phyloP scores from a whole-genome alignment of 2,329 filamentous ascomycete genomes.

The Malbranchea cinnamomea region DNA sequence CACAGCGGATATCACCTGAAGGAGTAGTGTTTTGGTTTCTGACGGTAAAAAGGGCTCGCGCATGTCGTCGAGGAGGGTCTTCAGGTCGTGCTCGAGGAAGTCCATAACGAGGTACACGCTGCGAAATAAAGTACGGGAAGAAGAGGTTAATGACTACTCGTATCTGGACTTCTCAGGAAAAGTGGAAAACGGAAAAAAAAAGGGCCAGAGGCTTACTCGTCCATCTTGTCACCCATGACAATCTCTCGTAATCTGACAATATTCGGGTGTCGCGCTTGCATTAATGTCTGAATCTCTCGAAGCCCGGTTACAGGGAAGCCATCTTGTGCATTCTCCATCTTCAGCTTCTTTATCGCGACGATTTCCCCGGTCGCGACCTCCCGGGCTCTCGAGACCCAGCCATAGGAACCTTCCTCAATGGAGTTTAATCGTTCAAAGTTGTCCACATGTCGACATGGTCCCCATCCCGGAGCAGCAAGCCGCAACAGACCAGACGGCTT shows the following conservation, averaged over 20 bases:
- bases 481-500: slow-evolving; percentile 47
- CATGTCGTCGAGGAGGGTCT: slow-evolving; percentile 87
- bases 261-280: slow-evolving; percentile 65
- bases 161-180: slow-evolving; percentile 24
- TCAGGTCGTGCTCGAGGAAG: slow-evolving; percentile 93
- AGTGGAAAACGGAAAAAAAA: slow-evolving; percentile 2
- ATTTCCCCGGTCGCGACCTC: slow-evolving; percentile 60
- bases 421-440: slow-evolving; percentile 88
- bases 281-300: slow-evolving; percentile 83
- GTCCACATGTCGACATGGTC: slow-evolving; percentile 60
- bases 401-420: slow-evolving; percentile 95
- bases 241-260: slow-evolving; percentile 73
- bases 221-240: slow-evolving; percentile 53
- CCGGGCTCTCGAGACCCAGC: slow-evolving; percentile 75
- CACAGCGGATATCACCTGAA: slow-evolving; percentile 67
- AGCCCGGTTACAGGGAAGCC: slow-evolving; percentile 85
- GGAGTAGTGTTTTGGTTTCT: slow-evolving; percentile 79
- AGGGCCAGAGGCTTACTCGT: slow-evolving; percentile 34
- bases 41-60: slow-evolving; percentile 81
- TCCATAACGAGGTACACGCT: slow-evolving; percentile 92
- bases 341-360: slow-evolving; percentile 85
- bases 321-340: slow-evolving; percentile 65
- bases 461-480: slow-evolving; percentile 55
- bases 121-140: slow-evolving; percentile 15
- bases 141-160: slow-evolving; percentile 20